phyloP scores from a whole-genome alignment of 1,139 yeast genomes.

The Hemisphaericaspora xylofermentans region DNA sequence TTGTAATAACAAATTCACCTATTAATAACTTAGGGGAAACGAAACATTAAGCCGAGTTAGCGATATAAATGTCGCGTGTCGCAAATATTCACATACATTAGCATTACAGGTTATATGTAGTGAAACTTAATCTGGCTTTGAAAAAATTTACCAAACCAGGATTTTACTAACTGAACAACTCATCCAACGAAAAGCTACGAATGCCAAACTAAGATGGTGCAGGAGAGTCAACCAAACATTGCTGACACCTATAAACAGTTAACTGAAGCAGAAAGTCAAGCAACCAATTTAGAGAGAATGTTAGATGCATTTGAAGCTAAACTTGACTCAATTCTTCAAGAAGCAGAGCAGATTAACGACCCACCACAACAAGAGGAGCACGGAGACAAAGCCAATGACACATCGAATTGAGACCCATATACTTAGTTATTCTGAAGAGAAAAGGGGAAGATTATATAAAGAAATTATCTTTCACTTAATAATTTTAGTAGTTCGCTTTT shows the following conservation, averaged over 20 bases:
- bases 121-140: too few relatives aligned
- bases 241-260: slow-evolving; percentile 45
- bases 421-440: neutral
- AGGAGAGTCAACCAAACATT: slow-evolving; percentile 19
- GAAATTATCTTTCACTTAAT: neutral
- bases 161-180: too few relatives aligned
- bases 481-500: slow-evolving; percentile 10
- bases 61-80: too few relatives aligned
- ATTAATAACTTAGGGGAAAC: too few relatives aligned
- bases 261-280: slow-evolving; percentile 45
- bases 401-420: slow-evolving; percentile 1
- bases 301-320: slow-evolving; percentile 43
- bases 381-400: slow-evolving; percentile 4
- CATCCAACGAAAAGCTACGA: too few relatives aligned
- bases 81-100: too few relatives aligned
- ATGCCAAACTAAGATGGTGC: too few relatives aligned
- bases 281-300: slow-evolving; percentile 42
- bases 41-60: too few relatives aligned
- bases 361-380: slow-evolving; percentile 4
- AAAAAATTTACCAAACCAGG: too few relatives aligned
- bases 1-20: too few relatives aligned
- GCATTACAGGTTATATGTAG: too few relatives aligned
- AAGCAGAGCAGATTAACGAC: slow-evolving; percentile 30
- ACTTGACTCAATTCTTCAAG: slow-evolving; percentile 43
- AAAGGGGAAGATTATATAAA: neutral